These are phyloP conservation scores for Pisolithus thermaeus DNA, from an alignment of 1,284 basidiomycete species.

Conservation along the genomic window DNA sequence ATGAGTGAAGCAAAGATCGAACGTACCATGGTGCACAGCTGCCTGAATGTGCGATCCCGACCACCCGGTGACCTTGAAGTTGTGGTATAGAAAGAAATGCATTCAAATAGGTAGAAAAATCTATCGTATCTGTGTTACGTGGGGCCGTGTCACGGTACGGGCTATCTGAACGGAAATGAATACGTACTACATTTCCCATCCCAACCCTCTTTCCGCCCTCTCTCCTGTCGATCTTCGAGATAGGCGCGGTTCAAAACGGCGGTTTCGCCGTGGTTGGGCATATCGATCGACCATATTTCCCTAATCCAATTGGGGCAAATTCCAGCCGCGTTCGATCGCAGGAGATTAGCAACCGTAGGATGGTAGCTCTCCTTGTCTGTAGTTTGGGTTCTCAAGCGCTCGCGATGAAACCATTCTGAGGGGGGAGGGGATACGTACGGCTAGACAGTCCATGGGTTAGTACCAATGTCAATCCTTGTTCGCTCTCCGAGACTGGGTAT, in stretches of 20 bases:
- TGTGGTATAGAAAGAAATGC: conserved; percentile 20
- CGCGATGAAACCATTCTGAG: not conserved
- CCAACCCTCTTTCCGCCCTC: not conserved
- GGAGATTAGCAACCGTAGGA: conserved; percentile 35
- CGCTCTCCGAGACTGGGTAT: conserved; percentile 20
- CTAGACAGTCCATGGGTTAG: conserved; percentile 24
- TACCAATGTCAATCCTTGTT: conserved; percentile 20
- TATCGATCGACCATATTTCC: conserved; percentile 50
- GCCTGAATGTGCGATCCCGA: conserved; percentile 25
- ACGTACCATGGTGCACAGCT: conserved; percentile 24
- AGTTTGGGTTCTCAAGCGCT: no score
- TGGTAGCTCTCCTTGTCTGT: conserved; percentile 54
- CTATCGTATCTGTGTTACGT: conserved; percentile 14
- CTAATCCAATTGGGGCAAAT: conserved; percentile 27
- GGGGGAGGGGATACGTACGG: conserved; percentile 14
- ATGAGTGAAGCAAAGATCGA: not conserved
- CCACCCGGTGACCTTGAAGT: conserved; percentile 17
- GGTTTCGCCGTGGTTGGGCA: conserved; percentile 48
- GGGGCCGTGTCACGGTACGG: not conserved
- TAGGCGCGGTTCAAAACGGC: conserved; percentile 37
- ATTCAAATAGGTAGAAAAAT: conserved; percentile 19
- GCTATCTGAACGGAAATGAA: not conserved
- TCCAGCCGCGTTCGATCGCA: conserved; percentile 22
- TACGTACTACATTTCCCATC: conserved; percentile 20
- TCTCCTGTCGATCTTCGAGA: conserved; percentile 29